phyloP scores from a whole-genome alignment of 345 rosid genomes.

The Boechera stricta region DNA sequence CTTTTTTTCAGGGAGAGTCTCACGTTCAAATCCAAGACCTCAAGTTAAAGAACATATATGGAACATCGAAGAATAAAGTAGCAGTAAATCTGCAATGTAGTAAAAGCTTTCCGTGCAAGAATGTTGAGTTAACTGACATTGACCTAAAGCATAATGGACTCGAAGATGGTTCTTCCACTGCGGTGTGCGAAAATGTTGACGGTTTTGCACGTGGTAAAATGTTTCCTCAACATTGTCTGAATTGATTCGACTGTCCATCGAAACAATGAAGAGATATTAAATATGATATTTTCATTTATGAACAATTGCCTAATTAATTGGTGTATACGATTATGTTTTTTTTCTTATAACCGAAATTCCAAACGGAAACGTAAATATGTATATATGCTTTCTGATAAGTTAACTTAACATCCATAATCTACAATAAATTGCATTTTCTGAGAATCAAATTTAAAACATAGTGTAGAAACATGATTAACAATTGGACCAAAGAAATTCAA shows the following conservation, averaged over 20 bases:
- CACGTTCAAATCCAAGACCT: conserved; percentile 47
- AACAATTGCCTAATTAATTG: background rate
- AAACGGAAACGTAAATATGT: background rate
- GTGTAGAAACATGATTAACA: background rate
- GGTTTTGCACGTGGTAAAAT: conserved; percentile 31
- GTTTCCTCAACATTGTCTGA: conserved; percentile 24
- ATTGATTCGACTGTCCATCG: background rate
- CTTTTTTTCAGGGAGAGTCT: conserved; percentile 38
- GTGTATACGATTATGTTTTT: background rate
- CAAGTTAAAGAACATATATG: conserved; percentile 43
- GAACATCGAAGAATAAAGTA: conserved; percentile 40
- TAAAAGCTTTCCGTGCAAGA: conserved; percentile 37
- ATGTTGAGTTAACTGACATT: conserved; percentile 43
- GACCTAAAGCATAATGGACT: conserved; percentile 8
- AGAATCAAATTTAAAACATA: background rate
- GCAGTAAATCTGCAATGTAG: conserved; percentile 49
- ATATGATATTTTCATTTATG: background rate
- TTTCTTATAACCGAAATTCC: background rate
- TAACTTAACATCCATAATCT: background rate
- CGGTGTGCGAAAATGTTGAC: conserved; percentile 38
- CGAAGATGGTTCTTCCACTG: conserved; percentile 16
- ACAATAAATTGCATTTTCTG: background rate
- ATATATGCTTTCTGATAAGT: background rate
- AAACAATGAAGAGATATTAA: background rate
- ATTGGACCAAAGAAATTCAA: background rate